These are phyloP conservation scores for Apiospora malaysiana DNA, from an alignment of 2,329 filamentous ascomycete genomes.

Conservation along the genomic window DNA sequence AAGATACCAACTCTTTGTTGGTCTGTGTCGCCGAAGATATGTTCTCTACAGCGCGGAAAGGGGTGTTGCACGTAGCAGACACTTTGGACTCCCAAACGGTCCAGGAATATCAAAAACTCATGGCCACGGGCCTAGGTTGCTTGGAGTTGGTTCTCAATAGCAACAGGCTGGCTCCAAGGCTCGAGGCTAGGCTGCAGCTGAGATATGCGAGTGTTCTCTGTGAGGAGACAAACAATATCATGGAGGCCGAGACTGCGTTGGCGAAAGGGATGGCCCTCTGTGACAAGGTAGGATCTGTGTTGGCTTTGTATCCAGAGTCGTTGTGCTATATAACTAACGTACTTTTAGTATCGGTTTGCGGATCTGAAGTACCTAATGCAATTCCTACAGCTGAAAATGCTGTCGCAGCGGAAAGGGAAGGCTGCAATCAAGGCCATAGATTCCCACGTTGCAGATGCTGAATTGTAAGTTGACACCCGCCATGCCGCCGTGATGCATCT, in stretches of 20 bases:
- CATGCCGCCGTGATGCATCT: not conserved
- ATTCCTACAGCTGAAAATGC: conserved; percentile 72
- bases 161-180: conserved; percentile 63
- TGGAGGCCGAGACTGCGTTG: conserved; percentile 74
- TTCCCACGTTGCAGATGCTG: conserved; percentile 69
- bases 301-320: not conserved
- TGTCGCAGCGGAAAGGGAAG: conserved; percentile 74
- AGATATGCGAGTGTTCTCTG: conserved; percentile 74
- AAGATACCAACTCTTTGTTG: conserved; percentile 64
- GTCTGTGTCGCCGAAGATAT: conserved; percentile 79
- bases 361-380: conserved; percentile 82
- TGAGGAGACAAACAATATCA: conserved; percentile 78
- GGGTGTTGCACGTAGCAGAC: conserved; percentile 55
- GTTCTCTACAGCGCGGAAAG: conserved; percentile 67
- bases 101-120: conserved; percentile 72
- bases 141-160: conserved; percentile 72
- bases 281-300: conserved; percentile 58
- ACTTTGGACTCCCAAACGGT: conserved; percentile 58
- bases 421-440: conserved; percentile 77
- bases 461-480: conserved; percentile 55
- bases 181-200: conserved; percentile 72
- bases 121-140: conserved; percentile 75
- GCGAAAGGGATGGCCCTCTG: conserved; percentile 74
- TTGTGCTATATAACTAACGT: not conserved
- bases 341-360: conserved; percentile 56